These are phyloP conservation scores for Termitomyces heimii DNA, from an alignment of 768 basidiomycete genomes.

Conservation along the genomic window DNA sequence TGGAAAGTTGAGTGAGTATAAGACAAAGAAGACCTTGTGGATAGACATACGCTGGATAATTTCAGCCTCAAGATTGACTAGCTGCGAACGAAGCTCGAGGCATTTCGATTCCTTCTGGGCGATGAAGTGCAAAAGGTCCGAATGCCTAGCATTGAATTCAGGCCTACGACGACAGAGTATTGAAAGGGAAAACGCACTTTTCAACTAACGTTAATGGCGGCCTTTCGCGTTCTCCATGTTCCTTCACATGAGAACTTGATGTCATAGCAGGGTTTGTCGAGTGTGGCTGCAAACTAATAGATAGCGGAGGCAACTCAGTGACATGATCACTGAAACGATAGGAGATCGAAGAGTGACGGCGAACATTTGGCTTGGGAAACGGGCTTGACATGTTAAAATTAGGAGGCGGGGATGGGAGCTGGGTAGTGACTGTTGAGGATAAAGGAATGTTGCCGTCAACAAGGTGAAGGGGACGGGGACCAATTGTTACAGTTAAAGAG, in stretches of 20 bases:
- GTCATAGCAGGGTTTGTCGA: conserved; percentile 17
- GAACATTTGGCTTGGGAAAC: conserved; percentile 14
- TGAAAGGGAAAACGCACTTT: conserved; percentile 44
- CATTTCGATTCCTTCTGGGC: conserved; percentile 85
- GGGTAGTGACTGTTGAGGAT: conserved; percentile 8
- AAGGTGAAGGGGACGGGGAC: conserved; percentile 45
- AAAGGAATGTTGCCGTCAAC: conserved; percentile 26
- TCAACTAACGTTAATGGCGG: conserved; percentile 63
- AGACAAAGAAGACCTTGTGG: not conserved
- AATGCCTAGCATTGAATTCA: conserved; percentile 46
- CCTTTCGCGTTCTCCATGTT: conserved; percentile 17
- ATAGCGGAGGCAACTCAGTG: conserved; percentile 10
- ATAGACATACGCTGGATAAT: conserved; percentile 48
- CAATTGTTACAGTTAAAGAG: conserved; percentile 24
- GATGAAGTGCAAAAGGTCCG: conserved; percentile 76
- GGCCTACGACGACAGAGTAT: not conserved
- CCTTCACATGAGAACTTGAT: conserved; percentile 13
- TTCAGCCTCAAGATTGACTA: conserved; percentile 67
- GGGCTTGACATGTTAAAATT: conserved; percentile 8
- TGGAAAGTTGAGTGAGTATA: conserved; percentile 1
- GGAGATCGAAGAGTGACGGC: conserved; percentile 51
- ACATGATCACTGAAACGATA: conserved; percentile 31
- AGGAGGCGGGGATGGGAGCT: conserved; percentile 17
- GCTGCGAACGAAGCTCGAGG: conserved; percentile 73
- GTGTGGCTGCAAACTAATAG: conserved; percentile 7